These are phyloP conservation scores for Tritrichomonas musculus DNA, from an alignment of 208 protist species.

Conservation along the genomic window DNA sequence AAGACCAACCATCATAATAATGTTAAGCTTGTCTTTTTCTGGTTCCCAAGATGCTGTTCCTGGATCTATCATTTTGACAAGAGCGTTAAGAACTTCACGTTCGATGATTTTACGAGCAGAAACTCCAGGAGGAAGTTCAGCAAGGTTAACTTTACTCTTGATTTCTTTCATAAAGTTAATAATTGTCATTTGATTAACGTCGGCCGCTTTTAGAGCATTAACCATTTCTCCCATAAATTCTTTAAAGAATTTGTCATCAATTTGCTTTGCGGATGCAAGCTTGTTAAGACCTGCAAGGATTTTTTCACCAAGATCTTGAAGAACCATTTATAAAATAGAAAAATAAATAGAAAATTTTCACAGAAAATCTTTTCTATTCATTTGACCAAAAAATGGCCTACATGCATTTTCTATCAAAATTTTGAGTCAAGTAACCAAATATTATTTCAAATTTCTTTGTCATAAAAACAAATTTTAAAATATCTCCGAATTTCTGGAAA, in stretches of 20 bases:
- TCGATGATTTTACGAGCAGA: not conserved
- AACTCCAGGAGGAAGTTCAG: not conserved
- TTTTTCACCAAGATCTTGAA: conserved; percentile 23
- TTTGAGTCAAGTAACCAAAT: too few relatives aligned
- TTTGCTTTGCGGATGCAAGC: not conserved
- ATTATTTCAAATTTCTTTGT: too few relatives aligned
- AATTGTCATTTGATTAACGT: not conserved
- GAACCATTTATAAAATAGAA: too few relatives aligned
- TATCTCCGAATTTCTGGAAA: too few relatives aligned
- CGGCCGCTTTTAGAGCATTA: not conserved
- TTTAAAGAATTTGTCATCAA: not conserved
- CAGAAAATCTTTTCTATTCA: too few relatives aligned
- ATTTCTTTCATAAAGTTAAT: not conserved
- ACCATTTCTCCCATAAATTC: not conserved
- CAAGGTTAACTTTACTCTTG: not conserved
- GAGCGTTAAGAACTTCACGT: not conserved
- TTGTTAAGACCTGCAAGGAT: not conserved
- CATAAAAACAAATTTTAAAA: too few relatives aligned
- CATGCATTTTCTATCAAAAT: too few relatives aligned
- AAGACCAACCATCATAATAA: conserved; percentile 99
- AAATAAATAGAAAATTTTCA: too few relatives aligned
- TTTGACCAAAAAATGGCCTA: too few relatives aligned
- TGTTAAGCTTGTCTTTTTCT: conserved; percentile 66
- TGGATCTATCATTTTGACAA: conserved; percentile 8
- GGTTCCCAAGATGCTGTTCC: not conserved